These are phyloP conservation scores for Jackrogersella multiformis DNA, from an alignment of 495 filamentous ascomycete species.

Conservation along the genomic window DNA sequence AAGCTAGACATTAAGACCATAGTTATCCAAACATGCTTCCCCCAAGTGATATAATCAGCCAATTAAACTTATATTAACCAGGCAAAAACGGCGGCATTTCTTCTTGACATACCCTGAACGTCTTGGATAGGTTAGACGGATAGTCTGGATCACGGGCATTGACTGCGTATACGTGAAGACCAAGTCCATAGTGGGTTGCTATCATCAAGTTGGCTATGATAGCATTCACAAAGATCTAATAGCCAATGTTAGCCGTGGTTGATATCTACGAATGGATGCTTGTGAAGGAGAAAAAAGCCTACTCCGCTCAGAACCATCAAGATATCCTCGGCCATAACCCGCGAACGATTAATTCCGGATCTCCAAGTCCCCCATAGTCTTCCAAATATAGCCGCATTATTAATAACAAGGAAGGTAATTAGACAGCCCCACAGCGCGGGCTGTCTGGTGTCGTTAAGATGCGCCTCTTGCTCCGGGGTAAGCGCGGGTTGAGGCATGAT, in stretches of 20 bases:
- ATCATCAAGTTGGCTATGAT: constrained; percentile 43
- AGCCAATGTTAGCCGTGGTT: background rate
- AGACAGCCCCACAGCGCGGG: constrained; percentile 39
- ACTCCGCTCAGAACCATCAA: constrained; percentile 39
- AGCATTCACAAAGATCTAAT: constrained; percentile 37
- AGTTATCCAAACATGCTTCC: constrained; percentile 44
- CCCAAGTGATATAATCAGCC: constrained; percentile 10
- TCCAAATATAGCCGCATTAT: constrained; percentile 34
- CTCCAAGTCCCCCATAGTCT: constrained; percentile 42
- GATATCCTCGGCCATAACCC: constrained; percentile 33
- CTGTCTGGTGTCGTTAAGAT: constrained; percentile 28
- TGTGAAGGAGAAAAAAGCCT: constrained; percentile 7
- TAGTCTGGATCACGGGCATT: constrained; percentile 37
- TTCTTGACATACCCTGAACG: constrained; percentile 34
- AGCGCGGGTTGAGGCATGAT: constrained; percentile 24
- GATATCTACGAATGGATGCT: background rate
- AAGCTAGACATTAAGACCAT: constrained; percentile 41
- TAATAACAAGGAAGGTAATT: constrained; percentile 35
- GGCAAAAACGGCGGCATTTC: background rate
- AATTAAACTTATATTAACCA: background rate
- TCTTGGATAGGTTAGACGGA: constrained; percentile 39
- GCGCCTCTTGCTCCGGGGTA: constrained; percentile 22
- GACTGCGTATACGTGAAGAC: constrained; percentile 43
- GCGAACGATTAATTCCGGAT: constrained; percentile 27
- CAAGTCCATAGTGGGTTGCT: constrained; percentile 46